Evolutionary conservation across 257 asterid genomes (phyloP), one percentile per base, ranked within the genome.

Genomic region (Rhazya stricta): DNA sequence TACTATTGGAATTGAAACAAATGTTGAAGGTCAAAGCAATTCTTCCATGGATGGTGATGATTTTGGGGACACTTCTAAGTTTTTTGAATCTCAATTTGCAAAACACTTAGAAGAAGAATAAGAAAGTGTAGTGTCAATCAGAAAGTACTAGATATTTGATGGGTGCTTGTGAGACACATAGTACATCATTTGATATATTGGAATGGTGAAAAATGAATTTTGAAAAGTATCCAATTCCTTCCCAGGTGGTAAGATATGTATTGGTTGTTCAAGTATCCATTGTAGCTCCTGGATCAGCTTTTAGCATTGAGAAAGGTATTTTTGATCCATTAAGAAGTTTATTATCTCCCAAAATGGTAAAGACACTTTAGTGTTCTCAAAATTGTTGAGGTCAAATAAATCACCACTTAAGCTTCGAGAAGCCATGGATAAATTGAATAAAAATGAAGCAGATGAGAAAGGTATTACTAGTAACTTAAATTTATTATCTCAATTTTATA

Each of bases 221-320:
- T 18, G 25, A 41, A 15, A 78, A 29, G 34, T 78, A 16, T 61
- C 69, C 58, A 21, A 61, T 72, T 71, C 74, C 71, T n/a, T 72
- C 73, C n/a, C 72, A 78, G 37, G 48, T 78, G 51, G 69, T 73
- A 19, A 45, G 73, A 36, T 45, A 72, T 58, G 58, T 78, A 27
- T 42, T 78, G 21, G 72, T 12, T 43, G 10, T 43, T 6, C 48
- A 43, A 43, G 6, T 43, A 43, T 43, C 48, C 10, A 43, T 43
- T 43, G 25, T 56, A 7, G 27, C 29, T 56, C n/a, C 25, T 3
- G 5, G 18, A 9, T 18, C 5, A 6, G 7, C 48, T n/a, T 12
- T 43, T 5, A 43, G 48, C 48, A 43, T 12, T 43, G 0, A 12
- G 6, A 12, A 12, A 5, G 1, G 6, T 43, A 43, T 57, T 56